Conservation (phyloP, 2,329 filamentous ascomycete genomes). For the Coniochaeta ligniaria region DNA sequence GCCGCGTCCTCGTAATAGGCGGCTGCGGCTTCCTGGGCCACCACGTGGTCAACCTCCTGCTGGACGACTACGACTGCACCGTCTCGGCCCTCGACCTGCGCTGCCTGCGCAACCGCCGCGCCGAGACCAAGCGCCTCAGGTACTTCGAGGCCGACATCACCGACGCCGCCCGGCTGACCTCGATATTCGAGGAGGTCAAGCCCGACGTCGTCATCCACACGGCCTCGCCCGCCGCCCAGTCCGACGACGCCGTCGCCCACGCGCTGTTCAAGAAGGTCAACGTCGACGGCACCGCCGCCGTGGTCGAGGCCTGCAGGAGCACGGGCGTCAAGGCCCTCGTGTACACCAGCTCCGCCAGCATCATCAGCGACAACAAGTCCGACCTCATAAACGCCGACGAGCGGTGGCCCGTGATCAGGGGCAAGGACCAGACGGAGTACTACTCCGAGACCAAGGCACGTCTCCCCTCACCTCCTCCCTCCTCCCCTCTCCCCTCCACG, state of each 20-base stretch:
- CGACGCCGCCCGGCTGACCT: conserved; percentile 50
- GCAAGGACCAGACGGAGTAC: conserved; percentile 65
- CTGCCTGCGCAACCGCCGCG: conserved; percentile 61
- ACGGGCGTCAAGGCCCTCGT: conserved; percentile 74
- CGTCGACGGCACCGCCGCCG: conserved; percentile 72
- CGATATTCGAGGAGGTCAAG: conserved; percentile 56
- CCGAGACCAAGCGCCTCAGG: conserved; percentile 44
- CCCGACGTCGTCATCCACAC: conserved; percentile 90
- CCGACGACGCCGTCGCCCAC: conserved; percentile 44
- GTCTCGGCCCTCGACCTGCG: conserved; percentile 68
- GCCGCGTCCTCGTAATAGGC: conserved; percentile 70
- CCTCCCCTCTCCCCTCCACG: neutral
- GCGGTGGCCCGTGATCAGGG: conserved; percentile 67
- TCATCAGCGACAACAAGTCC: conserved; percentile 72
- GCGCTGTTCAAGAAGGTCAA: conserved; percentile 75
- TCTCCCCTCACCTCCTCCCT: neutral
- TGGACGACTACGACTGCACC: conserved; percentile 49
- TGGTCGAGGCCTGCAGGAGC: conserved; percentile 66
- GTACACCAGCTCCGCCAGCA: conserved; percentile 84
- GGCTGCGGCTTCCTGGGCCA: conserved; percentile 81
- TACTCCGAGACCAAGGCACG: conserved; percentile 85
- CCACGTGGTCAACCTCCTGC: conserved; percentile 69
- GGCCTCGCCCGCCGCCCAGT: conserved; percentile 60
- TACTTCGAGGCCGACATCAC: conserved; percentile 79
- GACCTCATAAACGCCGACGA: conserved; percentile 85